phyloP scores from a whole-genome alignment of 805 yeast species.

The Yarrowia divulgata region DNA sequence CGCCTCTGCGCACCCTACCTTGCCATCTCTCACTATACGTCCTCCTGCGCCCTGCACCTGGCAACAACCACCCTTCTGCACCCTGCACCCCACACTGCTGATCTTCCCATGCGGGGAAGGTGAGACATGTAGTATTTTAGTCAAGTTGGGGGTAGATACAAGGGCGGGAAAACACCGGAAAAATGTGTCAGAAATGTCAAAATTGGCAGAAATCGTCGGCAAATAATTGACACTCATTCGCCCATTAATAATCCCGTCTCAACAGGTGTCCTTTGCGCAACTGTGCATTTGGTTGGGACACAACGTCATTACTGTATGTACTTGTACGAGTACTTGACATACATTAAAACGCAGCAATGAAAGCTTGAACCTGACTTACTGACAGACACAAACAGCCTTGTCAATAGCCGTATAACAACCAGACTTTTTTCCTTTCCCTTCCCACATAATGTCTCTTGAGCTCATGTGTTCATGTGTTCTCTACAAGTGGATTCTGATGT shows the following conservation, averaged over 20 bases:
- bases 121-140: conserved; percentile 16
- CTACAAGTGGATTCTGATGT: not conserved
- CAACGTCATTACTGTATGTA: no score
- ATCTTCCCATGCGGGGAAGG: conserved; percentile 28
- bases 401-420: not conserved
- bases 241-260: no score
- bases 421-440: no score
- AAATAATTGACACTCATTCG: no score
- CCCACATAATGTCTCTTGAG: not conserved
- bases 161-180: not conserved
- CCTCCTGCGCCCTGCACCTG: not conserved
- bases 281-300: no score
- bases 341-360: no score
- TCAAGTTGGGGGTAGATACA: not conserved
- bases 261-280: not conserved
- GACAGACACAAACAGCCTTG: not conserved
- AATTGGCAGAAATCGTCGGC: no score
- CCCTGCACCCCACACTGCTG: conserved; percentile 39
- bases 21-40: not conserved
- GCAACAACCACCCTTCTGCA: not conserved
- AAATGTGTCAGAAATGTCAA: not conserved
- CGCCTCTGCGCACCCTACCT: not conserved
- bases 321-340: no score
- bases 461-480: conserved; percentile 9
- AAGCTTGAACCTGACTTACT: no score